Base-by-base conservation (phyloP, 352 stramenopile genomes). In the Globisporangium mamillatum region DNA sequence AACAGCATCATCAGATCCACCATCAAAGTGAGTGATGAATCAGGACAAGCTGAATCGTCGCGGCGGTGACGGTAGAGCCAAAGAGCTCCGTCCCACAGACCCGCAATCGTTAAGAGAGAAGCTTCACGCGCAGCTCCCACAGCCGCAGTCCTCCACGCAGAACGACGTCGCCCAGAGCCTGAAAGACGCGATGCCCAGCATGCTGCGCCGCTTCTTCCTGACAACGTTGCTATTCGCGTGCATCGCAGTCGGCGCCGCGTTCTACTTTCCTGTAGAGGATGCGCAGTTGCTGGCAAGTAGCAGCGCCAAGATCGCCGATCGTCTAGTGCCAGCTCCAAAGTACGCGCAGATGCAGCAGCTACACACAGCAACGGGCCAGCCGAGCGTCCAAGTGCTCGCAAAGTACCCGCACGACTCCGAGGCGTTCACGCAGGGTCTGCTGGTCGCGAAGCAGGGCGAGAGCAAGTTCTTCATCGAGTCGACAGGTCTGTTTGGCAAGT, bases 391-490 rank as follows among this genome's bases (percentile, higher is more conserved):
- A 44, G 75, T 95, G 29, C 66, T 95, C 32, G 76, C 67, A 18
- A 79, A 79, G 74, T 94, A 88, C 67, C 84, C 88, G 16, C 93
- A 98, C 66, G 93, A 97, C 64, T 7, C 72, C 0, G 58, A 69
- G 24, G 89, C 93, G 3, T 98, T 98, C 72, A 97, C 91, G 22
- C 92, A 95, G 64, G 91, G 91, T 1, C 74, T 95, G 36, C 57
- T 92, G 75, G 48, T 97, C 55, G 68, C 89, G 59, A 75, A 74
- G 34, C 59, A 78, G 5, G 81, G 71, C 10, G 50, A 73, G 2
- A 59, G 86, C 34, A 95, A 92, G 41, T 82, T 88, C 41, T 86
- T 98, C n/a, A 95, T 97, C 65, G 93, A 98, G 78, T 98, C 92
- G 0, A 97, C 89, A 24, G 95, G 95, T 2, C 52, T 98, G 4